Evolutionary conservation across 345 rosid species (phyloP).

Genomic region (Psidium guajava): DNA sequence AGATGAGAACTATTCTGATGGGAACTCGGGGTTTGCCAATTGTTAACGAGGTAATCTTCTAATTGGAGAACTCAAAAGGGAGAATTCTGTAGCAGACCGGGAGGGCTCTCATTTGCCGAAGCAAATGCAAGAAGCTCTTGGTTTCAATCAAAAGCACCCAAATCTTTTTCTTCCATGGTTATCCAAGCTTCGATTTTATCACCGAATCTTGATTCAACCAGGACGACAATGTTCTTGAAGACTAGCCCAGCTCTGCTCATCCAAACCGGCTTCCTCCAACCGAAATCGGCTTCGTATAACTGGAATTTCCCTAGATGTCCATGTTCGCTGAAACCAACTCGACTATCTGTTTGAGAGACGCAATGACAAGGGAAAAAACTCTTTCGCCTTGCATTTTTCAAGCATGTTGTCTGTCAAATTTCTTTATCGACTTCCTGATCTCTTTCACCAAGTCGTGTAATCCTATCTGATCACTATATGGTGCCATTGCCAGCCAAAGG

Average conservation of each 20-base stretch:
- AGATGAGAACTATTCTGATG: not conserved
- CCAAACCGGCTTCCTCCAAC: conserved; percentile 22
- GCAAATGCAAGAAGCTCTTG: conserved; percentile 5
- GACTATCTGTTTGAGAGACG: not conserved
- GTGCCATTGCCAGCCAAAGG: conserved; percentile 2
- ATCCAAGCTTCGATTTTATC: conserved; percentile 22
- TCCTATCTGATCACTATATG: not conserved
- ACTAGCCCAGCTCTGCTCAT: not conserved
- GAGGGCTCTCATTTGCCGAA: conserved; percentile 1
- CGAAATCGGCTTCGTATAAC: conserved; percentile 14
- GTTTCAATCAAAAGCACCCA: conserved; percentile 6
- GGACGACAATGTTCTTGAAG: not conserved
- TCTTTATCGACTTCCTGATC: not conserved
- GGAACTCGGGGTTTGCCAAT: not conserved
- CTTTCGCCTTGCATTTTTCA: conserved; percentile 4
- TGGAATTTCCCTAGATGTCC: conserved; percentile 12
- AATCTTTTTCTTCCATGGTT: conserved; percentile 5
- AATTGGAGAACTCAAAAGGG: not conserved
- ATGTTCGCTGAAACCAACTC: not conserved
- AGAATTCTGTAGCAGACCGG: not conserved
- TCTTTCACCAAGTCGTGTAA: conserved; percentile 1
- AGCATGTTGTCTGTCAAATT: conserved; percentile 1
- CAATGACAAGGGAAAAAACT: not conserved
- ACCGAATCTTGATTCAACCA: conserved; percentile 5
- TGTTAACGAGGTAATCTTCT: not conserved